These are phyloP conservation scores for Aspergillus fijiensis DNA, from an alignment of 2,329 filamentous ascomycete genomes.

Conservation along the genomic window DNA sequence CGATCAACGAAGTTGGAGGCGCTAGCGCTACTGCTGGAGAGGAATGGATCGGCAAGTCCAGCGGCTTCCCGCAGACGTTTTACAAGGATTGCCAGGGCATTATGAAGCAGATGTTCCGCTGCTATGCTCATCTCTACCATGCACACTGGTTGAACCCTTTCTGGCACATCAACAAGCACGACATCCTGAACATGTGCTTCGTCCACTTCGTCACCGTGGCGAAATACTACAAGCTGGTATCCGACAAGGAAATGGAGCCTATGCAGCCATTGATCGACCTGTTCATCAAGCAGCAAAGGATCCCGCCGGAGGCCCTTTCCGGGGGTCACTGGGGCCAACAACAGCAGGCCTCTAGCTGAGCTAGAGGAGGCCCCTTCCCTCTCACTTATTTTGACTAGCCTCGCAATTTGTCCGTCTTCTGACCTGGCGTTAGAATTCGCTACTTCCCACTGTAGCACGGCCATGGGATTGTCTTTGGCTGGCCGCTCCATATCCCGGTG, in stretches of 20 bases:
- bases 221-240: constrained; percentile 78
- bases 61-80: constrained; percentile 89
- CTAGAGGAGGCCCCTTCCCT: constrained; percentile 13
- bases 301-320: constrained; percentile 64
- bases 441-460: constrained; percentile 22
- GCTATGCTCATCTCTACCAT: constrained; percentile 97
- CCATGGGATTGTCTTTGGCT: constrained; percentile 13
- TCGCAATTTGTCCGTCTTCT: constrained; percentile 27
- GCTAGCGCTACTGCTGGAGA: constrained; percentile 57
- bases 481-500: constrained; percentile 13
- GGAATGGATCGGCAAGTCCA: constrained; percentile 84
- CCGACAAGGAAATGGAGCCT: constrained; percentile 86
- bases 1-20: constrained; percentile 55
- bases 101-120: constrained; percentile 97
- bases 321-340: constrained; percentile 44
- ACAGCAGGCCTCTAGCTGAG: constrained; percentile 32
- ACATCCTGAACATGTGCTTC: constrained; percentile 84
- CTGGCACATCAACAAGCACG: constrained; percentile 69
- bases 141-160: constrained; percentile 85
- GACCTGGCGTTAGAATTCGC: constrained; percentile 36
- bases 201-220: constrained; percentile 80
- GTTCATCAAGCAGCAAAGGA: constrained; percentile 84
- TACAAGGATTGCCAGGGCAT: constrained; percentile 88
- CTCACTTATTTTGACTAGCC: constrained; percentile 14
- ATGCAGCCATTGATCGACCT: constrained; percentile 94